Conservation (phyloP, 1,284 basidiomycete genomes). For the Tilletia caries region DNA sequence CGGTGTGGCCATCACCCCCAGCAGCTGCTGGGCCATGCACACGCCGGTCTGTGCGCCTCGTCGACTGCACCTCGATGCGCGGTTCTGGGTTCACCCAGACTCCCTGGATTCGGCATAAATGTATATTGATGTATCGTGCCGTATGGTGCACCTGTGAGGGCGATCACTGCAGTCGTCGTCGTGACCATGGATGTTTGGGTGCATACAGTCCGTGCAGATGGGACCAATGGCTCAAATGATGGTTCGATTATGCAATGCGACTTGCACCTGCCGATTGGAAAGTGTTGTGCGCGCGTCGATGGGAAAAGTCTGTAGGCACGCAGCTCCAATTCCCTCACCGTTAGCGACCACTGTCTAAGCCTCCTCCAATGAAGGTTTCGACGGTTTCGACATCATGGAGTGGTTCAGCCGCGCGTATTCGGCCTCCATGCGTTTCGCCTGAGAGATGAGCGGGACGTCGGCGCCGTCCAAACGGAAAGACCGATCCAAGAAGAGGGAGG, state of each 20-base stretch:
- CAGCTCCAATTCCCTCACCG: neutral
- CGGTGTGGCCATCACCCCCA: neutral
- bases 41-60: neutral
- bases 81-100: neutral
- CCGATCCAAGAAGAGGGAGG: neutral
- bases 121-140: neutral
- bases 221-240: neutral
- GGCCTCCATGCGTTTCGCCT: neutral
- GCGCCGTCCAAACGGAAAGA: neutral
- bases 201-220: neutral
- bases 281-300: neutral
- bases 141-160: too few species aligned
- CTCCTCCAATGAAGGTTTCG: neutral
- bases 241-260: neutral
- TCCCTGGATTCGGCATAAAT: neutral
- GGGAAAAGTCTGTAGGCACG: neutral
- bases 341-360: neutral
- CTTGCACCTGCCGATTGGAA: neutral
- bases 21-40: neutral
- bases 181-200: neutral
- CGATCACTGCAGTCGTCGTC: slow-evolving; percentile 5
- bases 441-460: neutral
- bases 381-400: neutral
- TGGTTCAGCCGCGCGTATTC: neutral
- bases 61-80: neutral